Base-by-base conservation (phyloP, 768 basidiomycete species). In the Boletales sp. region DNA sequence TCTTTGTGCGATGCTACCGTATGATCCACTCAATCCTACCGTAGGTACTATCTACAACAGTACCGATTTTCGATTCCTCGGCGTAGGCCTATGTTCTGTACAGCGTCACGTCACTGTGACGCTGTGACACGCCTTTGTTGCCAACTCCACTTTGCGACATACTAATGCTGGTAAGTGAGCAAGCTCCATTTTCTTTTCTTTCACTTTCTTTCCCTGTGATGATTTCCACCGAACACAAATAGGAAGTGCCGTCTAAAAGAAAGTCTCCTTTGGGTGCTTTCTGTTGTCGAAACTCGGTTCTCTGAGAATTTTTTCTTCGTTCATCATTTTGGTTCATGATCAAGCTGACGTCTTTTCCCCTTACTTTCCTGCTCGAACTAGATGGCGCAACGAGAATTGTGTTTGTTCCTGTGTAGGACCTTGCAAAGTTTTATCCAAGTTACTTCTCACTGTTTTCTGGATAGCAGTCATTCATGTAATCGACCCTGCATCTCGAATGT, bases 191-290 rank as follows among this genome's bases (percentile, higher is more conserved):
- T 13, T n/a, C 24, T 27, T 36, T 40, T 17, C 7, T 11, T 48
- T n/a, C 12, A 0, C 18, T 34, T 31, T 43, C 45, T 24, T 19
- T 31, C 24, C 43, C 27, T 30, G 52, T 27, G 66, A 68, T 68
- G 66, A 68, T 40, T 61, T 57, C 55, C 54, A 64, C 66, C 66
- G 66, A 64, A 64, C 56, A 59, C 66, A 58, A 65, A 66, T 68
- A 68, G 66, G 66, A 68, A 68, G 66, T 68, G 66, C 66, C 66
- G 66, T 68, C 66, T 60, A 39, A 68, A 69, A 55, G 64, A 56
- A 51, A 27, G 44, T 43, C 3, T 54, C 40, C 35, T 38, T 13
- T 53, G 53, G 62, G 51, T 59, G 57, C 57, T 51, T 52, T 56
- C 60, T 66, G 41, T 31, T 69, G 66, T 68, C 64, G 66, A 68